Evolutionary conservation across 2,329 filamentous ascomycete species (phyloP), one percentile per base, ranked within the genome.

Genomic region (Fusarium napiforme): DNA sequence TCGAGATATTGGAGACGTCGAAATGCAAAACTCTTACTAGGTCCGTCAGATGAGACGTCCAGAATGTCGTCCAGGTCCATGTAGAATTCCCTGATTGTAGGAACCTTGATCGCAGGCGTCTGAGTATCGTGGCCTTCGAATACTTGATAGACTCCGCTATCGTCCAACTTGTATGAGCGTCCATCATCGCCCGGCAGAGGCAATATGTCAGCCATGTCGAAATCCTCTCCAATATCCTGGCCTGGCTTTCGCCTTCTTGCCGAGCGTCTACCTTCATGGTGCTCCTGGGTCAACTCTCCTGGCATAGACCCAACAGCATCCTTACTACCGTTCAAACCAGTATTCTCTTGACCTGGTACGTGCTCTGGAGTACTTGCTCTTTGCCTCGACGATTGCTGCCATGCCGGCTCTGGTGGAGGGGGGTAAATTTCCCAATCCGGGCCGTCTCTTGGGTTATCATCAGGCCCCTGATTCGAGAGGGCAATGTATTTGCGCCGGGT

Each of bases 1-100:
- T 99, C 96, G 14, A 99, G 86, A 80, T 98, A 99, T 78, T 97
- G 96, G 53, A 99, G 87, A 16, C 97, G 92, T 61, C 96, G 92
- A 82, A 97, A 99, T 3, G 96, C 96, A 82, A 98, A 98, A 79
- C 95, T 98, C 84, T 99, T 99, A 82, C 92, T 96, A 0, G 96
- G 96, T 0, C 96, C 96, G 42, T 99, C 96, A 0, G 95, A 97
- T 1, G 95, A 97, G n/a, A 97, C 91, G 66, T 92, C 91, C 59
- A 97, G 87, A 65, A 98, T 92, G 28, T 91, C 87, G 79, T 99
- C 96, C 32, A 99, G 85, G 79, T 98, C 96, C 86, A 97, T 93
- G 82, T 98, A 99, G 79, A 95, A 99, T 78, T 99, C 96, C 78
- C 95, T 91, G 78, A 98, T 90, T 9, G 94, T 97, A 2, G 96